These are phyloP conservation scores for Graphilbum sp. DNA, from an alignment of 2,329 filamentous ascomycete species.

Conservation along the genomic window DNA sequence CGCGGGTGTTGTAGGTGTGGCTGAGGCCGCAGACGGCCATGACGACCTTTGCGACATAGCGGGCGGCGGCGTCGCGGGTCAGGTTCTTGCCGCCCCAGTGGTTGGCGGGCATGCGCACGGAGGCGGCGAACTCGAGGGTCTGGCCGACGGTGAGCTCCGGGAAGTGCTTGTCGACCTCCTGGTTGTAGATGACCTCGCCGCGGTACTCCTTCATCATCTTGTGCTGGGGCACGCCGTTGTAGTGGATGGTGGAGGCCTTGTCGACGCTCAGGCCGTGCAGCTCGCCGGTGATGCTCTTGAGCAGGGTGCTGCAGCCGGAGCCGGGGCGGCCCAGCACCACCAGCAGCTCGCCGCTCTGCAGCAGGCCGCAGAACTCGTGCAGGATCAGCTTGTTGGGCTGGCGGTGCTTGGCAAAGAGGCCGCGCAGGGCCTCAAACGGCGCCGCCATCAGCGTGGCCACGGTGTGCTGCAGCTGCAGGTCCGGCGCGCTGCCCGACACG, in stretches of 20 bases:
- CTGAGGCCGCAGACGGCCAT: conserved; percentile 56
- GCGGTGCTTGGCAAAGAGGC: conserved; percentile 40
- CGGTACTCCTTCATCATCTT: conserved; percentile 43
- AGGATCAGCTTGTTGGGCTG: conserved; percentile 32
- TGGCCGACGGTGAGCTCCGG: conserved; percentile 50
- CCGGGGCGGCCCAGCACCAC: conserved; percentile 40
- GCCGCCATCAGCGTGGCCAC: conserved; percentile 41
- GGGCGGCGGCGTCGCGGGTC: conserved; percentile 43
- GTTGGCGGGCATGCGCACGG: not conserved
- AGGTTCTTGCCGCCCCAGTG: conserved; percentile 43
- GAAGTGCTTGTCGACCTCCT: conserved; percentile 54
- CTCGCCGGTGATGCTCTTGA: conserved; percentile 43
- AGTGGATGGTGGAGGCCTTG: conserved; percentile 35
- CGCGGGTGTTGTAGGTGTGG: conserved; percentile 49
- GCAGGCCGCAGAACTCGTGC: conserved; percentile 39
- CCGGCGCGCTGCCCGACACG: conserved; percentile 48
- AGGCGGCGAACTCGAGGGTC: conserved; percentile 38
- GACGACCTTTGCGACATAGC: conserved; percentile 38
- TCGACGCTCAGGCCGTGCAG: conserved; percentile 39
- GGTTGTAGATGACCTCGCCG: conserved; percentile 57
- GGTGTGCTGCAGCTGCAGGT: conserved; percentile 54
- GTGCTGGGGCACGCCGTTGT: conserved; percentile 39
- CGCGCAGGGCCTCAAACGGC: conserved; percentile 21
- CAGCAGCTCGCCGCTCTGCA: conserved; percentile 38
- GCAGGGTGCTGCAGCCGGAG: conserved; percentile 38